These are phyloP conservation scores for Mycena venus DNA, from an alignment of 768 basidiomycete species.

Conservation along the genomic window DNA sequence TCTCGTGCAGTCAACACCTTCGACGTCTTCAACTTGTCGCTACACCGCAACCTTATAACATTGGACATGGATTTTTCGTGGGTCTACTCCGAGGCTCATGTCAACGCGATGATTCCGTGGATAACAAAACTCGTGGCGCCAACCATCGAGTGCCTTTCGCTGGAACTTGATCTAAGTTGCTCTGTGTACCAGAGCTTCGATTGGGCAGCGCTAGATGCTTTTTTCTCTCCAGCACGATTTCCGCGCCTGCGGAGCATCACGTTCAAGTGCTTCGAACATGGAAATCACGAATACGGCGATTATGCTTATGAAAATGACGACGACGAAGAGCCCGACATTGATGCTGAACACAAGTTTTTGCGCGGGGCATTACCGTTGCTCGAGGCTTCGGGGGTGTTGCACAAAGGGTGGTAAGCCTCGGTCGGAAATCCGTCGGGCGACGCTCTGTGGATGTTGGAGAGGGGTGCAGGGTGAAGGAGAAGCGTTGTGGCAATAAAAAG, in stretches of 20 bases:
- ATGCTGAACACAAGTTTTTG: background rate
- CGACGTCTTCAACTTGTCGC: background rate
- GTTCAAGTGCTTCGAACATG: background rate
- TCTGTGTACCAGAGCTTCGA: background rate
- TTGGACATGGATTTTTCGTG: background rate
- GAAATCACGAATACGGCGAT: no score
- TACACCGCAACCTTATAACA: background rate
- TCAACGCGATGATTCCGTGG: background rate
- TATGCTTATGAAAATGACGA: no score
- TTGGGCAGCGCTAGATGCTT: background rate
- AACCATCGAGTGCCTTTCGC: background rate
- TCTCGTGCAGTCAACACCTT: background rate
- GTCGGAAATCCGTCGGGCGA: no score
- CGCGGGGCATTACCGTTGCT: background rate
- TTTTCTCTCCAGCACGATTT: background rate
- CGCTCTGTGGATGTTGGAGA: no score
- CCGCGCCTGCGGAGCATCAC: background rate
- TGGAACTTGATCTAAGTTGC: background rate
- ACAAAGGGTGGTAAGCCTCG: background rate
- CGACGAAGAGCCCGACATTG: slow-evolving; percentile 28
- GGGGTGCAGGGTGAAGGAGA: no score
- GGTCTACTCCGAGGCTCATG: no score
- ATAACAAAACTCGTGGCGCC: background rate
- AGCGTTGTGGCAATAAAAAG: no score
- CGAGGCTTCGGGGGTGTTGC: background rate